Conservation (phyloP, 2,329 filamentous ascomycete species). For the Xylariaceae sp. region DNA sequence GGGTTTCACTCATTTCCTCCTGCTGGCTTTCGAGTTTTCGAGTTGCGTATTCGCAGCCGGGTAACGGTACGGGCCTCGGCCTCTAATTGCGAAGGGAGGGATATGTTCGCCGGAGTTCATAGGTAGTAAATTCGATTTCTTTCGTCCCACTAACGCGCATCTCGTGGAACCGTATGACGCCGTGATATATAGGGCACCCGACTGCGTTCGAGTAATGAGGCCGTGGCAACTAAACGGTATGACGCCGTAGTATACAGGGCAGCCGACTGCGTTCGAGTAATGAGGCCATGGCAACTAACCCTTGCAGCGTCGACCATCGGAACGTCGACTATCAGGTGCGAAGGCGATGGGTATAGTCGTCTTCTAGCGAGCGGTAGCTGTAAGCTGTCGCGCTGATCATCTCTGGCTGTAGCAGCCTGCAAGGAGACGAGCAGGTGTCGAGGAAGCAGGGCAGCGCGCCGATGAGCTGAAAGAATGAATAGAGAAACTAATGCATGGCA, state of each 20-base stretch:
- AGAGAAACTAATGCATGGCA: background rate
- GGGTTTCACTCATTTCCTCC: conserved; percentile 28
- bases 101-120: conserved; percentile 11
- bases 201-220: too few species aligned
- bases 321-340: too few species aligned
- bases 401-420: too few species aligned
- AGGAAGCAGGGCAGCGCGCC: too few species aligned
- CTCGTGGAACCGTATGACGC: background rate
- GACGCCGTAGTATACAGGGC: background rate
- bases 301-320: background rate
- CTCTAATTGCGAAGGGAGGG: conserved; percentile 4
- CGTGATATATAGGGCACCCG: background rate
- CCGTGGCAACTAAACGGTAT: too few species aligned
- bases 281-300: background rate
- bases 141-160: conserved; percentile 7
- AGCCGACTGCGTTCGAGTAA: background rate
- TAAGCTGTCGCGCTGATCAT: too few species aligned
- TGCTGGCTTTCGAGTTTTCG: conserved; percentile 25
- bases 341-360: too few species aligned
- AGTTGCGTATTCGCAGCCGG: conserved; percentile 2
- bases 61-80: conserved; percentile 2
- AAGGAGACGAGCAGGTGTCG: too few species aligned
- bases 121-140: conserved; percentile 20
- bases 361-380: too few species aligned
- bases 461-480: background rate